phyloP scores from a whole-genome alignment of 306 rosid species.

The Purshia tridentata region DNA sequence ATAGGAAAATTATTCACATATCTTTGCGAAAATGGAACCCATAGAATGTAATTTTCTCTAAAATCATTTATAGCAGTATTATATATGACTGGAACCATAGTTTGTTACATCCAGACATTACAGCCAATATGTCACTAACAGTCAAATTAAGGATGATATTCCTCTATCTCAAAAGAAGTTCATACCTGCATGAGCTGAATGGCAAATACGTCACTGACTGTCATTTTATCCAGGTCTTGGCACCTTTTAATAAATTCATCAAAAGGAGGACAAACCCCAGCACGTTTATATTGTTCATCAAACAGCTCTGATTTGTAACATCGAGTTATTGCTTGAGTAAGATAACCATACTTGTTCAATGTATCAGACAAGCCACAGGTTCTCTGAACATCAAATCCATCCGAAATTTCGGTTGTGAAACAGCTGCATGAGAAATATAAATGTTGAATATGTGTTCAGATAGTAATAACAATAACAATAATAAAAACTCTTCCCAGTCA shows the following conservation, averaged over 20 bases:
- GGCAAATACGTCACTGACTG: constrained; percentile 89
- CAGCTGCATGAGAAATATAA: constrained; percentile 51
- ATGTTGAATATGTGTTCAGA: background rate
- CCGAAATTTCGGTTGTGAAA: constrained; percentile 89
- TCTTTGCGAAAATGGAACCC: too few species aligned
- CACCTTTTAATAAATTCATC: constrained; percentile 67
- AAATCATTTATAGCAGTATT: background rate
- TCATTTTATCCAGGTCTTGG: constrained; percentile 75
- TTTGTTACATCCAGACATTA: background rate
- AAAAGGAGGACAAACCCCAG: constrained; percentile 57
- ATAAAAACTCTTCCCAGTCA: background rate
- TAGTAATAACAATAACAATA: background rate
- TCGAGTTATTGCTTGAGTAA: constrained; percentile 73
- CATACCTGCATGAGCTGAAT: constrained; percentile 96
- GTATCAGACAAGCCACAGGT: constrained; percentile 83
- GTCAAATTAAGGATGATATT: background rate
- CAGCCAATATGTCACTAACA: constrained; percentile 12
- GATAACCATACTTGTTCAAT: constrained; percentile 82
- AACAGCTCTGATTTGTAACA: constrained; percentile 56
- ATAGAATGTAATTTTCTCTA: background rate
- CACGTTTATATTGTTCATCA: constrained; percentile 37
- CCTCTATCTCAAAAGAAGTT: background rate
- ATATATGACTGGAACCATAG: background rate
- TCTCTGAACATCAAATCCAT: constrained; percentile 95
- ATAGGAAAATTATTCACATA: background rate